phyloP scores from a whole-genome alignment of 2,329 filamentous ascomycete species.

The Fusarium mangiferae region DNA sequence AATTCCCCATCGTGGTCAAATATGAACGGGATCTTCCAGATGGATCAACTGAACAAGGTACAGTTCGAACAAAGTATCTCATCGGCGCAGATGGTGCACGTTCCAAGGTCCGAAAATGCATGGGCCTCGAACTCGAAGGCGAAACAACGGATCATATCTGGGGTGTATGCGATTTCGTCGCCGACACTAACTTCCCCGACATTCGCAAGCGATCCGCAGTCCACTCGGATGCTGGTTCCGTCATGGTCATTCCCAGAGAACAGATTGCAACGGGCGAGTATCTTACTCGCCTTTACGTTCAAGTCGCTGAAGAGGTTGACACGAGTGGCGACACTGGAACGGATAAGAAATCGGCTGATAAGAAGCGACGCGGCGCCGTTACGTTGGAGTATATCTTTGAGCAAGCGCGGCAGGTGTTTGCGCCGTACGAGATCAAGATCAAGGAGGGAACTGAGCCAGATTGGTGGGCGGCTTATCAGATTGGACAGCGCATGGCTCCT shows the following conservation, averaged over 20 bases:
- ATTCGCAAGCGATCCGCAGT: conserved; percentile 13
- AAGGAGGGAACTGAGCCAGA: conserved; percentile 14
- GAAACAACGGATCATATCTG: conserved; percentile 20
- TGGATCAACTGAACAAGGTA: neutral
- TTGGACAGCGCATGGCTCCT: conserved; percentile 13
- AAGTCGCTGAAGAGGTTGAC: conserved; percentile 10
- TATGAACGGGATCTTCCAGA: neutral
- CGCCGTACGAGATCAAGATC: conserved; percentile 13
- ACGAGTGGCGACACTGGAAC: neutral
- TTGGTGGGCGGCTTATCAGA: conserved; percentile 27
- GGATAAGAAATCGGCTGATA: conserved; percentile 15
- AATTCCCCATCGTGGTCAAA: neutral
- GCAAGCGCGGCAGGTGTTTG: conserved; percentile 12
- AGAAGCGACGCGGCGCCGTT: conserved; percentile 15
- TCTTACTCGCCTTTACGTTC: conserved; percentile 12
- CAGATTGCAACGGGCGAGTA: conserved; percentile 11
- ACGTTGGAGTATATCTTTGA: conserved; percentile 22
- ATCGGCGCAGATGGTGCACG: conserved; percentile 13
- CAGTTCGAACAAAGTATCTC: conserved; percentile 5
- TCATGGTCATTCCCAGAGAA: conserved; percentile 18
- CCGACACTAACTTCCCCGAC: conserved; percentile 14
- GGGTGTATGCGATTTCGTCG: conserved; percentile 21
- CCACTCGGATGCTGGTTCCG: conserved; percentile 7
- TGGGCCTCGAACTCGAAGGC: conserved; percentile 15
- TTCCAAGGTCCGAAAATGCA: conserved; percentile 8